Conservation (phyloP, 805 yeast species). For the Nakazawaea laoshanensis region DNA sequence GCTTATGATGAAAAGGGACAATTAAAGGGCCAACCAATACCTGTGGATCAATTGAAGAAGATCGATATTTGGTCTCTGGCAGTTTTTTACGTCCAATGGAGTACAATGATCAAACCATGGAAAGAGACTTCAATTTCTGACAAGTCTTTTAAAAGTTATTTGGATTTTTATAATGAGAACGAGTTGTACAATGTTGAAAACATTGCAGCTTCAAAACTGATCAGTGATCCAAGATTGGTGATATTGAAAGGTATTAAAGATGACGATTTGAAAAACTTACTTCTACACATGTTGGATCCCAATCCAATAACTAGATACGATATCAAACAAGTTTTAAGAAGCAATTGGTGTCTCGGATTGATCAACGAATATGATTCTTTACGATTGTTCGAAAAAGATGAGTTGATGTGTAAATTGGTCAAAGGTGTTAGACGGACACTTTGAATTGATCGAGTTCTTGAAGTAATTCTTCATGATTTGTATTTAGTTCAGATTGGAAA, state of each 20-base stretch:
- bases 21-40: background rate
- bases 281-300: conserved; percentile 23
- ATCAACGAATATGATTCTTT: conserved; percentile 15
- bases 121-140: conserved; percentile 23
- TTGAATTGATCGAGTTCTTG: conserved; percentile 4
- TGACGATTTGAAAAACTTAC: conserved; percentile 10
- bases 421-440: conserved; percentile 5
- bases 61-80: conserved; percentile 48
- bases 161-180: conserved; percentile 4
- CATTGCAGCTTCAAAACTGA: background rate
- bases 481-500: conserved; percentile 1
- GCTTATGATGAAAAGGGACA: conserved; percentile 14
- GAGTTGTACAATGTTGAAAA: conserved; percentile 3
- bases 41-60: conserved; percentile 20
- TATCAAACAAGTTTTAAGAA: conserved; percentile 14
- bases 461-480: background rate
- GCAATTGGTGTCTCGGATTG: conserved; percentile 22
- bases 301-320: conserved; percentile 15
- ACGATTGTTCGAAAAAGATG: conserved; percentile 15
- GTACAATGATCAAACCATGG: conserved; percentile 42
- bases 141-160: conserved; percentile 12
- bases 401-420: conserved; percentile 16
- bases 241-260: conserved; percentile 2
- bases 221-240: conserved; percentile 1
- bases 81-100: conserved; percentile 36